These are phyloP conservation scores for Phytophthora citricola DNA, from an alignment of 352 stramenopile species.

Conservation along the genomic window DNA sequence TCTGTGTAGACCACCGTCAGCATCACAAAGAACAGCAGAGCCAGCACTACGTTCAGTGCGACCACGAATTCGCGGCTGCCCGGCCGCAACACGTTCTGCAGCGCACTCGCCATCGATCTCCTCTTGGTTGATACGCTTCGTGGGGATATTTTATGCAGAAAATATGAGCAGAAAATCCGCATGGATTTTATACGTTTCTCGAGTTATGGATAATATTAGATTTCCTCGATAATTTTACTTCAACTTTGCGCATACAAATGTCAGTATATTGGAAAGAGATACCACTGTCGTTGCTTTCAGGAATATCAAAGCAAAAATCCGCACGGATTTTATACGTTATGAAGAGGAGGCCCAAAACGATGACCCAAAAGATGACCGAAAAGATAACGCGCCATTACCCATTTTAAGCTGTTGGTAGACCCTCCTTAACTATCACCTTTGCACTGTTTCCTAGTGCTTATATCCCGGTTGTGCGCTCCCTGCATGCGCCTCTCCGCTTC, in stretches of 20 bases:
- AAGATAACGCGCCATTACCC: too few relatives aligned
- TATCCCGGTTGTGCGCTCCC: too few relatives aligned
- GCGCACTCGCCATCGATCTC: slow-evolving; percentile 23
- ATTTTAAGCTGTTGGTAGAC: too few relatives aligned
- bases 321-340: too few relatives aligned
- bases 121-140: background rate
- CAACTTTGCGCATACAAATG: background rate
- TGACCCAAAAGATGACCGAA: too few relatives aligned
- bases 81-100: slow-evolving; percentile 65
- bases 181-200: background rate
- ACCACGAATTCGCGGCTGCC: slow-evolving; percentile 82
- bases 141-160: too few relatives aligned
- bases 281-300: slow-evolving; percentile 13
- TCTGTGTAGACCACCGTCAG: slow-evolving; percentile 78
- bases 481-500: too few relatives aligned
- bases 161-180: background rate
- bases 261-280: background rate
- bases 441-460: too few relatives aligned
- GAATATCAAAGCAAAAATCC: too few relatives aligned
- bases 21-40: slow-evolving; percentile 78
- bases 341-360: too few relatives aligned
- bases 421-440: too few relatives aligned
- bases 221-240: background rate
- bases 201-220: too few relatives aligned
- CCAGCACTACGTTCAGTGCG: slow-evolving; percentile 71